Evolutionary conservation across 192 early-diverging fungal genomes (phyloP), one percentile per base, ranked within the genome.

Genomic region (Backusella mclennaniae): DNA sequence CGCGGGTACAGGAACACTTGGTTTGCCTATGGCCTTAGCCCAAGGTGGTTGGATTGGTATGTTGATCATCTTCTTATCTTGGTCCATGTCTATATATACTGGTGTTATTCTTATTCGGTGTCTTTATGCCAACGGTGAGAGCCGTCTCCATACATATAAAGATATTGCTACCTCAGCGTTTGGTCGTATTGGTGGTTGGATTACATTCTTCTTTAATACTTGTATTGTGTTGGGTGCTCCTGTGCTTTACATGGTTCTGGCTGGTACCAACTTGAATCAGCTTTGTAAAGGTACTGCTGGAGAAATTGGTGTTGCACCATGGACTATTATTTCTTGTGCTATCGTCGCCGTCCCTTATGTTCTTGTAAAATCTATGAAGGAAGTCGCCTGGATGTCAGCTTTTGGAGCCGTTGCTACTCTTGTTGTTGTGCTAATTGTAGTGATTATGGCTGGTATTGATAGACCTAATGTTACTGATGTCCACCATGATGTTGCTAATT

Each of bases 1-100:
- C 66, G 92, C 91, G 5, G 95, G 95, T 49, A 92, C 91, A 9
- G 95, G 95, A n/a, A 89, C 93, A 31, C 87, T 95, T 29, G 93
- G 95, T 79, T 87, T 96, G 9, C 95, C 95, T 6, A 92, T 89
- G 73, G 91, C 94, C 8, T 85, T 96, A 26, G 86, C 78, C 29
- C 82, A 90, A 69, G 88, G 90, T 44, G 95, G 95, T 19, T 82
- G 80, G 83, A 81, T 84, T 73, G 67, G 80, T 66, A 15, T 80
- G 8, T 26, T 79, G 23, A 79, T 79, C 26, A 44, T 80, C 1
- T 72, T 80, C 26, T 35, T 83, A 14, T 59, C 79, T 17, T 79
- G 79, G 73, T 44, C 42, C 33, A 56, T 77, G 46, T 80, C 79
- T 29, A 67, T 44, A 4, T 69, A 23, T 42, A 69, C 83, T 14